Base-by-base conservation (phyloP, 192 early-diverging fungal genomes). In the Haplosporangium gracile region DNA sequence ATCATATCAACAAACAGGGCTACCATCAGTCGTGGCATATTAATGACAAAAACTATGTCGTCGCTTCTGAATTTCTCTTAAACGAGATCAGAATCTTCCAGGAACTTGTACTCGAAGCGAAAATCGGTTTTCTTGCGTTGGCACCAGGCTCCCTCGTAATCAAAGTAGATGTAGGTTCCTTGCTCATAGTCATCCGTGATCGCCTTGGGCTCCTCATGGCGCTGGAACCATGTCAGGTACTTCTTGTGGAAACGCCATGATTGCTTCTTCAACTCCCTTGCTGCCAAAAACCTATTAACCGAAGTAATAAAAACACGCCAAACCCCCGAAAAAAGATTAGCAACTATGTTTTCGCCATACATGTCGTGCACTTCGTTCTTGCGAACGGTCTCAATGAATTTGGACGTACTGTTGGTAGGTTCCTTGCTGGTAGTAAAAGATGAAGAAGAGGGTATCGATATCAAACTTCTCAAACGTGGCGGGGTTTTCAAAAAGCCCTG, bases 181-280 rank as follows among this genome's bases (percentile, higher is more conserved):
- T 97, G 95, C 89, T 99, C 98, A 90, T 96, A 99, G 81, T 98
- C 96, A 79, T 98, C 97, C 24, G 97, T 99, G 69, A 98, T 98
- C 18, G 93, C 93, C 87, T 95, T 96, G 57, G 98, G 98, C 89
- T 99, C 97, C 80, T 99, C 97, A 84, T 96, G 97, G 24, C 98
- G 94, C 89, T 99, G 98, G 91, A 99, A 99, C 98, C 98, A 99
- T 68, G 98, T 99, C 71, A 95, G 88, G 79, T 97, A 98, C 92
- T 98, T 97, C 91, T 98, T 99, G 88, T 99, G 98, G 89, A 98
- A 99, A 63, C 98, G 92, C 98, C 98, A 99, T 36, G 95, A 96
- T 77, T 98, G 98, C 81, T 96, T 95, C 85, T 99, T 99, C 68
- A 99, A 90, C 88, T 99, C 98, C 60, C 95, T 91, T 26, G 97